phyloP scores from a whole-genome alignment of 176 grass and related monocot species.

The Areca catechu region DNA sequence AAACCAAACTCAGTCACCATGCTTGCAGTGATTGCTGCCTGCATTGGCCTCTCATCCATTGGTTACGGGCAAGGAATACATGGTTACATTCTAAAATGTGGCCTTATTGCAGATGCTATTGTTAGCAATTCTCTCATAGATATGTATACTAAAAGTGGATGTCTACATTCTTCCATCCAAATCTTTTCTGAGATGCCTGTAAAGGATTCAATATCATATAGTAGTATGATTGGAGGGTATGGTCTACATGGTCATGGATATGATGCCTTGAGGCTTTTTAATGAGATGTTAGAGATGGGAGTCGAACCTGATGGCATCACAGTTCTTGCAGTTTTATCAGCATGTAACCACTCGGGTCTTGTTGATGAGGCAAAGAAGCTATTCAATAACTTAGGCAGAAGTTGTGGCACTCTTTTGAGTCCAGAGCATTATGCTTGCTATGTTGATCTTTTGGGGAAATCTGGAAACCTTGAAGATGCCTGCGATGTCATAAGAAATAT shows the following conservation, averaged over 20 bases:
- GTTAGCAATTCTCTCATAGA: constrained; percentile 12
- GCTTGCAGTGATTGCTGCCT: constrained; percentile 1
- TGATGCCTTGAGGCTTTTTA: constrained; percentile 7
- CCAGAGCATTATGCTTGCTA: constrained; percentile 14
- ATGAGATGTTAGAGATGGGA: constrained; percentile 9
- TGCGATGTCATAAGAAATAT: constrained; percentile 3
- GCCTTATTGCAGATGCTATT: neutral
- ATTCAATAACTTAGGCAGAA: neutral
- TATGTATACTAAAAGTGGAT: constrained; percentile 16
- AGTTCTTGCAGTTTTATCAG: constrained; percentile 11
- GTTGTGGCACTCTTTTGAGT: neutral
- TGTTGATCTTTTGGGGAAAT: constrained; percentile 4
- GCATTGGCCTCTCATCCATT: constrained; percentile 1
- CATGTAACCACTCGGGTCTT: constrained; percentile 15
- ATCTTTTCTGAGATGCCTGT: neutral
- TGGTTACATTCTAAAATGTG: constrained; percentile 2
- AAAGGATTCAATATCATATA: constrained; percentile 8
- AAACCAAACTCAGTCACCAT: constrained; percentile 7
- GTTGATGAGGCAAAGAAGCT: constrained; percentile 2
- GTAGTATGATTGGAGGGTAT: constrained; percentile 9
- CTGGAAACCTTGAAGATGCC: constrained; percentile 12
- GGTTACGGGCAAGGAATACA: neutral
- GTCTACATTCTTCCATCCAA: constrained; percentile 3
- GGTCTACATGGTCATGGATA: constrained; percentile 9
- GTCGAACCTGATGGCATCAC: constrained; percentile 13